Conservation (phyloP, 1,284 basidiomycete genomes). For the Cutaneotrichosporon arboriforme region DNA sequence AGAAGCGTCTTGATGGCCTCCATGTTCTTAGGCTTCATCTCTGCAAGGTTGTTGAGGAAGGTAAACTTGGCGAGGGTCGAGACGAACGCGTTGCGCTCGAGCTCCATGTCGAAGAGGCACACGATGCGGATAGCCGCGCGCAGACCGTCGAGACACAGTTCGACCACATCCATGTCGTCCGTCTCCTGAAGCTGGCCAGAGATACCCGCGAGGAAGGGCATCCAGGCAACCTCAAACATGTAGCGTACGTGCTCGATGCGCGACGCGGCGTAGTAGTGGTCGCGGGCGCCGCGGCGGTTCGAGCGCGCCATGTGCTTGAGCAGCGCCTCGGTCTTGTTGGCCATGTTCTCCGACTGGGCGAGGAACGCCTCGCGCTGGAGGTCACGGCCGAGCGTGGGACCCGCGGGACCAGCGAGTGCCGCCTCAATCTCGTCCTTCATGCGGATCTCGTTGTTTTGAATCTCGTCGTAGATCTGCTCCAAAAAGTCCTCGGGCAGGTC, state of each 20-base stretch:
- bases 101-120: slow-evolving; percentile 89
- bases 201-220: slow-evolving; percentile 86
- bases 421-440: slow-evolving; percentile 94
- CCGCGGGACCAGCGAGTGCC: slow-evolving; percentile 52
- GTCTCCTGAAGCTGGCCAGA: slow-evolving; percentile 88
- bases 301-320: slow-evolving; percentile 84
- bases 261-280: slow-evolving; percentile 90
- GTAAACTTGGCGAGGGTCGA: slow-evolving; percentile 97
- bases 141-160: slow-evolving; percentile 89
- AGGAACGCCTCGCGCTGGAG: slow-evolving; percentile 91
- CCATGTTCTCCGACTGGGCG: slow-evolving; percentile 88
- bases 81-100: slow-evolving; percentile 93
- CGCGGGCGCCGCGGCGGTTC: slow-evolving; percentile 62
- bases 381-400: slow-evolving; percentile 84
- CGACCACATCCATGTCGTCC: slow-evolving; percentile 83
- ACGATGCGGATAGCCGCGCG: slow-evolving; percentile 87
- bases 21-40: slow-evolving; percentile 98
- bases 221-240: slow-evolving; percentile 99
- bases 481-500: slow-evolving; percentile 83
- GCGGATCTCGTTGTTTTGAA: slow-evolving; percentile 82
- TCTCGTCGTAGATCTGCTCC: slow-evolving; percentile 76
- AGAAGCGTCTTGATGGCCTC: slow-evolving; percentile 91
- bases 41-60: slow-evolving; percentile 89
- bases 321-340: slow-evolving; percentile 89
- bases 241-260: slow-evolving; percentile 90